A percentile compares a stretch with the other conserved stretches of the same genome.
Conservation (phyloP, 78 protist genomes). For the Chrysochromulina tobinii region DNA sequence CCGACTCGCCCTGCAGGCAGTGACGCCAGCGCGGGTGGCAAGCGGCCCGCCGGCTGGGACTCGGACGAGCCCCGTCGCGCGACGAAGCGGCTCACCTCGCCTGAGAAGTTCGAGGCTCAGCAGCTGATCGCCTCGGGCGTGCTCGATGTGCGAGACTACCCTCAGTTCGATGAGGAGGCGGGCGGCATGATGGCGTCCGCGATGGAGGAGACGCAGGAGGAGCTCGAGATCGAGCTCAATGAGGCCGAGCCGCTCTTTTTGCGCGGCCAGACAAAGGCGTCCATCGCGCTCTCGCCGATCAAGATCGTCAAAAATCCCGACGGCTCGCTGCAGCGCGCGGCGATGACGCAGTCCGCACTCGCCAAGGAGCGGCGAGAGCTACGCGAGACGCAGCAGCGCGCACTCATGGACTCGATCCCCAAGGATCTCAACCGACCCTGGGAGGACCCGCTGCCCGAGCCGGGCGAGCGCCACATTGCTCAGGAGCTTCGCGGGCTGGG, state of each 20-base stretch:
- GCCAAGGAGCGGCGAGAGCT: constrained; percentile 90
- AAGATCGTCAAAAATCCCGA: constrained; percentile 86
- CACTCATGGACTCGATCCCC: constrained; percentile 70
- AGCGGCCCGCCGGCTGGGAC: too few relatives aligned
- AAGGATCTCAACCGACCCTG: constrained; percentile 70
- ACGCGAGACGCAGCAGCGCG: constrained; percentile 69
- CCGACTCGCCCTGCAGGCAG: neutral
- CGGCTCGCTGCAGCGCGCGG: constrained; percentile 93
- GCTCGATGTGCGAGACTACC: constrained; percentile 41
- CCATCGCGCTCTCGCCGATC: constrained; percentile 81
- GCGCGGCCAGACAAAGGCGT: constrained; percentile 47
- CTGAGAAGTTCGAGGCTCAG: constrained; percentile 84
- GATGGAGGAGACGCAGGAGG: constrained; percentile 70
- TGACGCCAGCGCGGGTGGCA: too few relatives aligned
- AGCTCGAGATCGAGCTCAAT: constrained; percentile 88
- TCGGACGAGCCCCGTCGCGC: constrained; percentile 30
- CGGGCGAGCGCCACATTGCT: constrained; percentile 78
- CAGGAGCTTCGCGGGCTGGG: constrained; percentile 61
- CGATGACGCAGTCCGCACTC: constrained; percentile 74
- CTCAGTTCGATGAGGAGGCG: constrained; percentile 36
- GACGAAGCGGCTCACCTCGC: constrained; percentile 75
- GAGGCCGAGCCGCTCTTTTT: constrained; percentile 92
- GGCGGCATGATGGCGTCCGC: neutral
- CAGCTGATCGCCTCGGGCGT: constrained; percentile 88
- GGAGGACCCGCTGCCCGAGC: constrained; percentile 68